Percentiles rank a stretch among this genome's conserved stretches.
Conservation (phyloP, 139 green algal species). For the Volvox africanus region DNA sequence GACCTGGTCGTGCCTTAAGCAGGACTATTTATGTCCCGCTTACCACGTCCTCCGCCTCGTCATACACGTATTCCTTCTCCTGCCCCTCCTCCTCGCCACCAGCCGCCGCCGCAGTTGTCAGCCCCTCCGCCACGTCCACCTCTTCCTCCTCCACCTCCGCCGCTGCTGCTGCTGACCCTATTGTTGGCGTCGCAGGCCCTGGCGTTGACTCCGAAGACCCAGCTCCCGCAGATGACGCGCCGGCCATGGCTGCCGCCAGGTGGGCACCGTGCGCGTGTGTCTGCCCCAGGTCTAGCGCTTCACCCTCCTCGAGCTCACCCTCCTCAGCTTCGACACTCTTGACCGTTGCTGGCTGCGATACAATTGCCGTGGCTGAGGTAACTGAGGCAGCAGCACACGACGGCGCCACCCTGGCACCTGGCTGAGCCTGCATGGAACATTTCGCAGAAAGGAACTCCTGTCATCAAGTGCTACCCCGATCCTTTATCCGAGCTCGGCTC, state of each 20-base stretch:
- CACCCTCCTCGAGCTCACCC: background rate
- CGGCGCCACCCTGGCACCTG: too few species aligned
- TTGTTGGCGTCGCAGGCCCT: background rate
- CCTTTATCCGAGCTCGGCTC: too few species aligned
- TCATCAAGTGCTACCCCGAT: too few species aligned
- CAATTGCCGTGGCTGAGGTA: too few species aligned
- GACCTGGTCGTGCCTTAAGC: too few species aligned
- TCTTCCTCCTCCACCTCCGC: conserved; percentile 41
- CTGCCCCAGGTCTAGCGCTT: background rate
- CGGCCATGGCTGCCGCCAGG: background rate
- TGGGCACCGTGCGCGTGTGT: background rate
- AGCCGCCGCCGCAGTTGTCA: background rate
- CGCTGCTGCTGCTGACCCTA: background rate
- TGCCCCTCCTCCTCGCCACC: conserved; percentile 26
- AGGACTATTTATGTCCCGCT: background rate
- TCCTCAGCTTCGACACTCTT: too few species aligned
- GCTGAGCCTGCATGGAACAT: too few species aligned
- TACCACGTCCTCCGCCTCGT: conserved; percentile 28
- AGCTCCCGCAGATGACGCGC: background rate
- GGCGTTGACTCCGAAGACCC: background rate
- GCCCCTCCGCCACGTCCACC: background rate
- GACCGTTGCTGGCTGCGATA: too few species aligned
- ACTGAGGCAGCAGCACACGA: too few species aligned
- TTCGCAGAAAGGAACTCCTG: too few species aligned
- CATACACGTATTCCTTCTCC: conserved; percentile 31